These are phyloP conservation scores for Panaeolus papilionaceus DNA, from an alignment of 768 basidiomycete species.

Conservation along the genomic window DNA sequence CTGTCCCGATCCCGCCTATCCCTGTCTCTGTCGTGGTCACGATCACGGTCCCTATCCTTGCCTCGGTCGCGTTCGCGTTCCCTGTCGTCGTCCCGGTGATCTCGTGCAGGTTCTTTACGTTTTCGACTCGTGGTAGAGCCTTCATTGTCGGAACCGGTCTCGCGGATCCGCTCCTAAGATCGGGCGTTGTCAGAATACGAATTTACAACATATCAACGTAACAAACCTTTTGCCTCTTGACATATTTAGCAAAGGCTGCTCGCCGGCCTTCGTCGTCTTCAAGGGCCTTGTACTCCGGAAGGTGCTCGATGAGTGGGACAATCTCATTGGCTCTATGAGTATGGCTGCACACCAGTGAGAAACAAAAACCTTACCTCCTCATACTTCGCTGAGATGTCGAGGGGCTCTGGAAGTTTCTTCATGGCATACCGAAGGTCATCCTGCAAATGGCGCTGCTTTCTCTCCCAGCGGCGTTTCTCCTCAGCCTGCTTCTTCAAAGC, in stretches of 20 bases:
- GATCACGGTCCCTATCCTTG: constrained; percentile 43
- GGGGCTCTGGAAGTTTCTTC: constrained; percentile 83
- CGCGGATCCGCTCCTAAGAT: constrained; percentile 76
- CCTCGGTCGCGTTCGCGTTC: constrained; percentile 50
- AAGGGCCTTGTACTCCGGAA: constrained; percentile 87
- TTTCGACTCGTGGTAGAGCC: constrained; percentile 82
- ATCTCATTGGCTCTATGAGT: constrained; percentile 47
- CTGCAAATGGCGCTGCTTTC: constrained; percentile 84
- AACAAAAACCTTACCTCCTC: constrained; percentile 67
- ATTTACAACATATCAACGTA: constrained; percentile 15
- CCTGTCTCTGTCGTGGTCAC: constrained; percentile 40
- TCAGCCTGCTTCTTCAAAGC: constrained; percentile 81
- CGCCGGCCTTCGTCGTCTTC: constrained; percentile 87
- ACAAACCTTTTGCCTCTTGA: constrained; percentile 87
- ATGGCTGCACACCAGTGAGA: neutral
- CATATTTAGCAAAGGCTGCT: constrained; percentile 85
- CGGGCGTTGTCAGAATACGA: constrained; percentile 6
- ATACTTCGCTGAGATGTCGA: constrained; percentile 78
- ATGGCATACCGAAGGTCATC: constrained; percentile 97
- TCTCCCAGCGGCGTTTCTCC: constrained; percentile 86
- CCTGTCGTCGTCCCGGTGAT: constrained; percentile 54
- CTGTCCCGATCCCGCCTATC: constrained; percentile 40
- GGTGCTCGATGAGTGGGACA: constrained; percentile 76
- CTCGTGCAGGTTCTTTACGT: constrained; percentile 75
- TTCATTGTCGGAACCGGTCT: constrained; percentile 82